Base-by-base conservation (phyloP, 106 monocot genomes). In the Dendrobium huoshanense region DNA sequence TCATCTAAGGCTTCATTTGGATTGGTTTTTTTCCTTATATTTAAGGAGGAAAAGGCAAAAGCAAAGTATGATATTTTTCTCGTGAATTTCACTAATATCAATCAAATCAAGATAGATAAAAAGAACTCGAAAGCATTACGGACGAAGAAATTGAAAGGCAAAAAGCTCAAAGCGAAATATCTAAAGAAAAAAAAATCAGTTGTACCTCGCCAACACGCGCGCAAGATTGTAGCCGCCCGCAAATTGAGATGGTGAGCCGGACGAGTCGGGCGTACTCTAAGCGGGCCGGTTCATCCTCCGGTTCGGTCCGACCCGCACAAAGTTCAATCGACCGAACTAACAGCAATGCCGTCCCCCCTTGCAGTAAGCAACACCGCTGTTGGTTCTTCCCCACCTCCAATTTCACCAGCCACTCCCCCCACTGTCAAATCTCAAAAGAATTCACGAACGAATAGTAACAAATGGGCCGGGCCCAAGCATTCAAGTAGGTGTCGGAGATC, bases 361-460 rank as follows among this genome's bases (percentile, higher is more conserved):
- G 29, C 27, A 10, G 68, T 22, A 19, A 51, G 18, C 10, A 10
- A 24, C 29, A 29, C 73, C 16, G 19, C 4, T 2, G 25, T 9
- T 49, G 22, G 41, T 7, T 29, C 25, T 25, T 74, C 7, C 42
- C 73, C 9, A 54, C 79, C 48, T 64, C 44, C 83, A 77, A 80
- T 6, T 51, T 73, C 67, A 73, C 6, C 41, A 86, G 37, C 86
- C 88, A 88, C 10, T 91, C 86, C 17, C 75, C 84, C 91, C 88
- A 86, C 88, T 90, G 81, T 41, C 49, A 58, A 72, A 5, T 25
- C 13, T 29, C 9, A 5, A 73, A 9, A 41, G 1, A n/a, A 16
- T 10, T 61, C 58, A 29, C 20, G 77, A 9, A 55, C 11, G 4
- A 44, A 44, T 16, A 24, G 6, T 16, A 24, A 37, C 18, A 33